Conservation (phyloP, 139 green algal species). For the Coelastrella sp. region DNA sequence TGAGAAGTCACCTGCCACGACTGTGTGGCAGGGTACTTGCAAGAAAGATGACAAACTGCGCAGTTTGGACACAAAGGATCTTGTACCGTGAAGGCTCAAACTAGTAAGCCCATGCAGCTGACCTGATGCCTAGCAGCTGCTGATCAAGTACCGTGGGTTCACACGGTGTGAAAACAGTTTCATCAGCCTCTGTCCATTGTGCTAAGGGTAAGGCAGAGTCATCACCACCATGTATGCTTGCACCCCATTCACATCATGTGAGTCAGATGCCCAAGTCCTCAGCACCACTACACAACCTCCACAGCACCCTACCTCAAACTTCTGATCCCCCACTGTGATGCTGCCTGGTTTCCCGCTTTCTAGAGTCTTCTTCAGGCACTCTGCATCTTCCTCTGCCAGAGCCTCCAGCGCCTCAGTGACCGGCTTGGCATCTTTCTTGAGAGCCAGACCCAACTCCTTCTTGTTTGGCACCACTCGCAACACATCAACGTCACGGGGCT, state of each 20-base stretch:
- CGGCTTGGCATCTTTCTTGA: conserved; percentile 89
- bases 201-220: no score
- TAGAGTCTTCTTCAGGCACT: conserved; percentile 71
- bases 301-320: neutral
- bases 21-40: neutral
- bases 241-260: neutral
- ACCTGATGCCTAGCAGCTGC: no score
- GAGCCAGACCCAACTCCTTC: conserved; percentile 88
- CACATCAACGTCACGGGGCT: conserved; percentile 82
- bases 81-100: no score
- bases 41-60: no score
- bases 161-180: no score
- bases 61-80: no score
- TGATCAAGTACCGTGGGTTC: no score
- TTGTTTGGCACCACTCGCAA: conserved; percentile 80
- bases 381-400: conserved; percentile 59
- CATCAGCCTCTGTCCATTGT: no score
- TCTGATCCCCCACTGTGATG: neutral
- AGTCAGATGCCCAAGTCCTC: neutral
- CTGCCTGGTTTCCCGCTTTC: conserved; percentile 50
- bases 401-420: conserved; percentile 76
- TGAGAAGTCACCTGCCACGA: no score
- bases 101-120: neutral
- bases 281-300: neutral
- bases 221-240: no score